phyloP scores from a whole-genome alignment of 2,329 filamentous ascomycete genomes.

The Scopulariopsis brevicaulis region DNA sequence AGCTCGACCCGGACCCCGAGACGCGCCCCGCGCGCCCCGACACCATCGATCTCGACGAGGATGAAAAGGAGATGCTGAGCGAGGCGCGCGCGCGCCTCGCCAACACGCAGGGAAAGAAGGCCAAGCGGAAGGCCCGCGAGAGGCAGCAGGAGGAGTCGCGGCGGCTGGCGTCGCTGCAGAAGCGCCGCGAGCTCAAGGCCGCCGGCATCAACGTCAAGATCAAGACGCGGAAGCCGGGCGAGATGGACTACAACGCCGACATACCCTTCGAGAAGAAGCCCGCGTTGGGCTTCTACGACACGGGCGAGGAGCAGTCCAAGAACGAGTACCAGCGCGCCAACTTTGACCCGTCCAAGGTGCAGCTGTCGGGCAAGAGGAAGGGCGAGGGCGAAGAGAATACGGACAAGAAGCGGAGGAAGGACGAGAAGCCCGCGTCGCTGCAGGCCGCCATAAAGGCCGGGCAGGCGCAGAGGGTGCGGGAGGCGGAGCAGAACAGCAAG shows the following conservation, averaged over 20 bases:
- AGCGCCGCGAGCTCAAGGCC: constrained; percentile 91
- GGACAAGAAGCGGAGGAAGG: constrained; percentile 80
- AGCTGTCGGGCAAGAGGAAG: constrained; percentile 84
- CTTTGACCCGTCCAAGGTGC: constrained; percentile 89
- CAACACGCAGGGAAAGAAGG: constrained; percentile 98
- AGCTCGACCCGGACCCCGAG: constrained; percentile 95
- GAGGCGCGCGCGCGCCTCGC: constrained; percentile 92
- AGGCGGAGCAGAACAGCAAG: constrained; percentile 96
- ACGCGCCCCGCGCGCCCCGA: constrained; percentile 92
- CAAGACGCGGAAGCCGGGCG: constrained; percentile 77
- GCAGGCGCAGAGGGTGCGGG: constrained; percentile 86
- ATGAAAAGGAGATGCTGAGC: constrained; percentile 99
- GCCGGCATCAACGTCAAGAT: constrained; percentile 98
- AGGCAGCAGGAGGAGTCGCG: constrained; percentile 91
- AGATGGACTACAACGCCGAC: constrained; percentile 99
- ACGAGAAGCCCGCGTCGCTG: constrained; percentile 63
- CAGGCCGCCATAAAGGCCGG: constrained; percentile 88
- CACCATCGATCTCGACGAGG: constrained; percentile 95
- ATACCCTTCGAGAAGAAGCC: constrained; percentile 95
- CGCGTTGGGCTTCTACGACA: constrained; percentile 86
- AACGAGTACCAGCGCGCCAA: constrained; percentile 78
- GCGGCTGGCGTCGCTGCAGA: constrained; percentile 80
- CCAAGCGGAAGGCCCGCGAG: constrained; percentile 93
- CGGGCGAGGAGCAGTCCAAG: constrained; percentile 62
- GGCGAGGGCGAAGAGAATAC: constrained; percentile 72